These are phyloP conservation scores for Sordariomycetes sp. DNA, from an alignment of 2,329 filamentous ascomycete genomes.

Conservation along the genomic window DNA sequence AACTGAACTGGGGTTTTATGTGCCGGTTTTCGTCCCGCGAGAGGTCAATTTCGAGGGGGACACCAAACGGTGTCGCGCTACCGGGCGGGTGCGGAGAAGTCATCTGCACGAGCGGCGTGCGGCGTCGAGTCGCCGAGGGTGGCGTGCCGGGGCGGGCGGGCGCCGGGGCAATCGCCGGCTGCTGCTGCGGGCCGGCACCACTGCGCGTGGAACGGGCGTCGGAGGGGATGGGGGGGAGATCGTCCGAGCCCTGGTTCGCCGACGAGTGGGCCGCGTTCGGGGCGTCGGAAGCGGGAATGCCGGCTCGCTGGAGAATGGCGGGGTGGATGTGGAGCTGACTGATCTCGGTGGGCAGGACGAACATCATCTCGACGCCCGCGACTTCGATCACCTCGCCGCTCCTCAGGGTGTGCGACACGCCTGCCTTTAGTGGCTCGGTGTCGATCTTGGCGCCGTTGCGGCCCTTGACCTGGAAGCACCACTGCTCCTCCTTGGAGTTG, in stretches of 20 bases:
- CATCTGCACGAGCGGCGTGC: constrained; percentile 4
- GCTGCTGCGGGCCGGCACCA: constrained; percentile 15
- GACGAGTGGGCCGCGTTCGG: constrained; percentile 4
- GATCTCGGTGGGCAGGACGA: constrained; percentile 72
- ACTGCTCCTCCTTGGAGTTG: constrained; percentile 53
- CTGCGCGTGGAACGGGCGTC: constrained; percentile 5
- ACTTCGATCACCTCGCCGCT: constrained; percentile 91
- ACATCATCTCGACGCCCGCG: constrained; percentile 94
- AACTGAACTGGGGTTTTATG: constrained; percentile 91
- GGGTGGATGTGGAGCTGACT: constrained; percentile 53
- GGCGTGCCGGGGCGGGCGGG: constrained; percentile 50
- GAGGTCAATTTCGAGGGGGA: constrained; percentile 51
- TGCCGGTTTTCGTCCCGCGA: constrained; percentile 77
- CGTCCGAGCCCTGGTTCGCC: constrained; percentile 4
- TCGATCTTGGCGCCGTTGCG: constrained; percentile 86
- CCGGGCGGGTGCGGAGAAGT: constrained; percentile 1
- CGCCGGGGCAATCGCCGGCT: constrained; percentile 42
- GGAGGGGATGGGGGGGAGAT: constrained; percentile 7
- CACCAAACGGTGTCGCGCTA: constrained; percentile 3
- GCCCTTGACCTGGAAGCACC: constrained; percentile 79
- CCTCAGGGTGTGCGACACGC: constrained; percentile 50
- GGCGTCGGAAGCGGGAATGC: constrained; percentile 22
- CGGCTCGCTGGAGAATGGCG: constrained; percentile 56
- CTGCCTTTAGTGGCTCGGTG: constrained; percentile 54
- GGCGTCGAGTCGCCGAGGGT: constrained; percentile 25